These are phyloP conservation scores for Ploettnerulaceae sp. DNA, from an alignment of 2,329 filamentous ascomycete species.

Conservation along the genomic window DNA sequence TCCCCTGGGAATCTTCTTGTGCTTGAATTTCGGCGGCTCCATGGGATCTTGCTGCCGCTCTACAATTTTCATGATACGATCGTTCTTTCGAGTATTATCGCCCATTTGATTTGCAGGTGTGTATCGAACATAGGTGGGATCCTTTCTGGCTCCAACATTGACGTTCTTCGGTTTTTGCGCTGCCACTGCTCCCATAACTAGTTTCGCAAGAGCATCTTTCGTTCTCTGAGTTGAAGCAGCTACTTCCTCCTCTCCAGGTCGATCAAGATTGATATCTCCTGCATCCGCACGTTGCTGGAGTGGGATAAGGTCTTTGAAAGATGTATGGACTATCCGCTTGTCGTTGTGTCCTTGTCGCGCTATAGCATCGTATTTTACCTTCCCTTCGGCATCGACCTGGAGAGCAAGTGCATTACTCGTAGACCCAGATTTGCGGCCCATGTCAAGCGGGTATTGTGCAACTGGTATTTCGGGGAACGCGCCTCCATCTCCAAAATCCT, in stretches of 20 bases:
- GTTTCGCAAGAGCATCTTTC: constrained; percentile 72
- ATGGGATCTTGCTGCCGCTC: constrained; percentile 90
- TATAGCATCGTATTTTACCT: constrained; percentile 95
- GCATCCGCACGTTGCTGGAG: constrained; percentile 88
- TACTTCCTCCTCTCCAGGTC: constrained; percentile 81
- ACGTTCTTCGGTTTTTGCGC: constrained; percentile 96
- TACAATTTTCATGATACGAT: constrained; percentile 98
- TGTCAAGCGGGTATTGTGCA: constrained; percentile 92
- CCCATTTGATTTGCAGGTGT: constrained; percentile 98
- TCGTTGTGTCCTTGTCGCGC: constrained; percentile 83
- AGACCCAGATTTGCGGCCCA: constrained; percentile 71
- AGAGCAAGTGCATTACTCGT: constrained; percentile 86
- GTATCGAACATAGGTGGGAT: constrained; percentile 91
- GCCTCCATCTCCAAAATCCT: constrained; percentile 94
- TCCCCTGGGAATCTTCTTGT: constrained; percentile 94
- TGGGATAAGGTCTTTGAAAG: constrained; percentile 95
- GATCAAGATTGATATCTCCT: constrained; percentile 81
- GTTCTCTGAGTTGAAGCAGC: constrained; percentile 81
- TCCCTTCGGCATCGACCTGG: constrained; percentile 85
- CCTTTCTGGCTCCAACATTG: constrained; percentile 71
- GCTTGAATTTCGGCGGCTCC: constrained; percentile 97
- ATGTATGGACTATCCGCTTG: constrained; percentile 82
- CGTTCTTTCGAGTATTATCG: constrained; percentile 75
- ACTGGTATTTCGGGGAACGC: constrained; percentile 92
- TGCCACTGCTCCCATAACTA: constrained; percentile 81